Base-by-base conservation (phyloP, 2,329 filamentous ascomycete species). In the Apiospora hydei region DNA sequence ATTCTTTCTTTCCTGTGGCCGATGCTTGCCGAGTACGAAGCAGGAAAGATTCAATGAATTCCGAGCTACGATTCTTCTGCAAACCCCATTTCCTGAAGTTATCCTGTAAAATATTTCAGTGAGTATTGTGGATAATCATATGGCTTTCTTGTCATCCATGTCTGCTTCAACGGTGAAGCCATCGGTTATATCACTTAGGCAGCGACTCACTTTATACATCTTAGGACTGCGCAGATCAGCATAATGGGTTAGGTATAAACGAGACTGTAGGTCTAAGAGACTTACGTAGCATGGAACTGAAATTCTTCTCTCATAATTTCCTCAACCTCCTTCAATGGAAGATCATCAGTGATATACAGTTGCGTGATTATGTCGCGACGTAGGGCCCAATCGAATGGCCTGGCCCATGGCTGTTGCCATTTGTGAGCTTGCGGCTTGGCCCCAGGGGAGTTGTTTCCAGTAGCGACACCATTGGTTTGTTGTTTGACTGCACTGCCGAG, bases 241-340 rank as follows among this genome's bases (percentile, higher is more conserved):
- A 38, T 21, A 3, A 30, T 30, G 26, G 26, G 26, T 30, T n/a
- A n/a, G n/a, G n/a, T n/a, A n/a, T n/a, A n/a, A n/a, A 30, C 3
- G 26, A 30, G 3, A 30, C 26, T 30, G 3, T 3, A 30, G 26
- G 2, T 2, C 3, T 3, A 30, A 3, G 26, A 30, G 26, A 30
- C 70, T 47, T 43, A 71, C 70, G 70, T 71, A 14, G 70, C 70
- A 46, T 69, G 38, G 41, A 71, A 69, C 16, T 38, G 13, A 24
- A 64, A 57, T 13, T 71, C 44, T 1, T 38, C 24, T 13, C 67
- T 26, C 70, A 71, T 71, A 14, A 71, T 69, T 51, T 69, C 67
- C 18, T 51, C 66, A 14, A 71, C 70, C 14, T 71, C 70, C 30
- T 69, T 71, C 7, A 71, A 41, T 14, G 70, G 49, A 7, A 21